phyloP scores from a whole-genome alignment of 2,329 filamentous ascomycete genomes.

The Fusarium sterilihyphosum region DNA sequence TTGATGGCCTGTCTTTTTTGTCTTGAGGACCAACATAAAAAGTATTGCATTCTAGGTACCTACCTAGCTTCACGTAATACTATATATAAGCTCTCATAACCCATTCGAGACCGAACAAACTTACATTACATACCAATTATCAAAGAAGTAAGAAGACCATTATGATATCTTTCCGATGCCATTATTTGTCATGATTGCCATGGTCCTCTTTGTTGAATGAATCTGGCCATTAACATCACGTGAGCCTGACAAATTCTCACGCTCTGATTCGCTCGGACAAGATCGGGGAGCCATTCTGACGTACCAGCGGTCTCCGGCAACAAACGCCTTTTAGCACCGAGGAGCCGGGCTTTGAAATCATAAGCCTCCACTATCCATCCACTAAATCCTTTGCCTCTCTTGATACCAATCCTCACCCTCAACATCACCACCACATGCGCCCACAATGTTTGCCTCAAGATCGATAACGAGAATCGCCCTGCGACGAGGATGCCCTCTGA shows the following conservation, averaged over 20 bases:
- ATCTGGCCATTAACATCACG: constrained; percentile 3
- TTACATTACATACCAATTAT: not conserved
- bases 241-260: constrained; percentile 46
- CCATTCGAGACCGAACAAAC: not conserved
- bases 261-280: constrained; percentile 51
- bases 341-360: constrained; percentile 42
- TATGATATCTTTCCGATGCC: not conserved
- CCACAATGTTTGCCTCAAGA: constrained; percentile 56
- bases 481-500: constrained; percentile 52
- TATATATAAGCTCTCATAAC: not conserved
- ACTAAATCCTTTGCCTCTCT: constrained; percentile 6
- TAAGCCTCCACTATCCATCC: constrained; percentile 9
- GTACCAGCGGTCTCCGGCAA: constrained; percentile 42
- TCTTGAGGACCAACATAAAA: not conserved
- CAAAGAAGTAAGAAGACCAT: not conserved
- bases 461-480: constrained; percentile 54
- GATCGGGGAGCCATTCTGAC: constrained; percentile 44
- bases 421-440: constrained; percentile 39
- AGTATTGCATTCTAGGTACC: too few species aligned
- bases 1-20: not conserved
- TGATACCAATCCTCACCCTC: not conserved
- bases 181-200: not conserved
- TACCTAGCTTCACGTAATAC: not conserved
- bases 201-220: not conserved
- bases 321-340: constrained; percentile 47